phyloP scores from a whole-genome alignment of 805 yeast species.

The Saccharomycopsis sp. region DNA sequence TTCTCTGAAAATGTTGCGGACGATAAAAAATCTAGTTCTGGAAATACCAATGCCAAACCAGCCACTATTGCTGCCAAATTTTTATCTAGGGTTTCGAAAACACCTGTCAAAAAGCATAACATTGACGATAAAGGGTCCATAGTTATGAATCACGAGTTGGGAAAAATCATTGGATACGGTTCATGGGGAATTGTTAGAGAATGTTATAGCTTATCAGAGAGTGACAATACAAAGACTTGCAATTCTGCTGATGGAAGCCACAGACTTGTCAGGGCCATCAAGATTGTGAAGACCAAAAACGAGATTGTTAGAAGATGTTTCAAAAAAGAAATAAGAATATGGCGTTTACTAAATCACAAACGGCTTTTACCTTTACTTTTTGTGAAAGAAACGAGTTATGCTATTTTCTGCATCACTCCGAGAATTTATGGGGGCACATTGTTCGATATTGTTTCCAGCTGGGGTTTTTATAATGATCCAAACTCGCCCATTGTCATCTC shows the following conservation, averaged over 20 bases:
- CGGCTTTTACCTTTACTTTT: slow-evolving; percentile 55
- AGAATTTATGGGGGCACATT: slow-evolving; percentile 69
- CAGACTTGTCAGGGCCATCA: slow-evolving; percentile 43
- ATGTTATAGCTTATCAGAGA: slow-evolving; percentile 33
- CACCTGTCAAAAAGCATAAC: slow-evolving; percentile 26
- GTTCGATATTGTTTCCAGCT: slow-evolving; percentile 60
- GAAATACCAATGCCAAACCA: neutral
- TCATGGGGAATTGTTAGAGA: slow-evolving; percentile 86
- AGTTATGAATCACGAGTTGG: slow-evolving; percentile 54
- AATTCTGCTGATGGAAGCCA: slow-evolving; percentile 14
- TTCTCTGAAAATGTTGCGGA: too few species aligned
- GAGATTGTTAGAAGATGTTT: slow-evolving; percentile 49
- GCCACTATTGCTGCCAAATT: slow-evolving; percentile 24
- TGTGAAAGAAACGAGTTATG: slow-evolving; percentile 48
- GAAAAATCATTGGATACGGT: slow-evolving; percentile 75
- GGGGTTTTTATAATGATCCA: slow-evolving; percentile 43
- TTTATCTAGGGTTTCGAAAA: slow-evolving; percentile 24
- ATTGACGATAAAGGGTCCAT: slow-evolving; percentile 61
- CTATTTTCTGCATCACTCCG: slow-evolving; percentile 66
- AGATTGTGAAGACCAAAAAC: slow-evolving; percentile 47
- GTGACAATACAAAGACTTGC: slow-evolving; percentile 25
- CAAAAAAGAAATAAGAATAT: slow-evolving; percentile 61
- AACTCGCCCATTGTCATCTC: slow-evolving; percentile 25
- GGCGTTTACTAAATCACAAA: slow-evolving; percentile 62
- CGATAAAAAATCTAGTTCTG: slow-evolving; percentile 16